Evolutionary conservation across 1,284 basidiomycete genomes (phyloP), one percentile per base, ranked within the genome.

Genomic region (Pseudozyma pruni): DNA sequence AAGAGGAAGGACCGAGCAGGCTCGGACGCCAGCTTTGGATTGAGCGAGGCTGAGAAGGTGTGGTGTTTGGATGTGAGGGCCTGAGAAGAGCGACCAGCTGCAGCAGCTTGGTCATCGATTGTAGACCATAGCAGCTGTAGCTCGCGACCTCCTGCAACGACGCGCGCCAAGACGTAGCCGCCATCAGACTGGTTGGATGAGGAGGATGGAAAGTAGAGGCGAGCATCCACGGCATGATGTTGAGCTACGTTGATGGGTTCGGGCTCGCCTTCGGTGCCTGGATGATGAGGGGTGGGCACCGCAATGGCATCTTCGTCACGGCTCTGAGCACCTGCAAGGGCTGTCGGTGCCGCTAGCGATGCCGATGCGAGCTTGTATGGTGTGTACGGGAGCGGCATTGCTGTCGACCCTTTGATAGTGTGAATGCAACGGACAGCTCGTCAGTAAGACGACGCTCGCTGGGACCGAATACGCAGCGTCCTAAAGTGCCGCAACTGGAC

Each of bases 71-170:
- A 34, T 16, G 58, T 29, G 3, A 63, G 40, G 22, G 54, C 50
- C 17, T 58, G 45, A 7, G 51, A 53, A 3, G 59, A 55, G 2
- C 60, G 34, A 2, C 43, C 47, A 20, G 52, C 43, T 16, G 61
- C 50, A 17, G 47, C 35, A 4, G 50, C n/a, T 10, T 40, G 29
- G 6, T 52, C 39, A n/a, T 43, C 29, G 4, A 64, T 23, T 13
- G 35, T 45, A 7, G 68, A 71, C 69, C 69, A 72, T 3, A 68
- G 73, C 23, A 77, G 46, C 47, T 77, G 70, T 32, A 77, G 47
- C 50, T 77, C 73, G 4, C 53, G 38, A 23, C 69, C 70, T 13
- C 54, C 62, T 14, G 49, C 60, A 3, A 77, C 53, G 11, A 71
- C 67, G 14, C 75, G 72, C 14, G 71, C 75, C 29, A 77, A 35